Evolutionary conservation across 106 monocot species (phyloP), one percentile per base, ranked within the genome.

Genomic region (Alisma plantagoaquatica): DNA sequence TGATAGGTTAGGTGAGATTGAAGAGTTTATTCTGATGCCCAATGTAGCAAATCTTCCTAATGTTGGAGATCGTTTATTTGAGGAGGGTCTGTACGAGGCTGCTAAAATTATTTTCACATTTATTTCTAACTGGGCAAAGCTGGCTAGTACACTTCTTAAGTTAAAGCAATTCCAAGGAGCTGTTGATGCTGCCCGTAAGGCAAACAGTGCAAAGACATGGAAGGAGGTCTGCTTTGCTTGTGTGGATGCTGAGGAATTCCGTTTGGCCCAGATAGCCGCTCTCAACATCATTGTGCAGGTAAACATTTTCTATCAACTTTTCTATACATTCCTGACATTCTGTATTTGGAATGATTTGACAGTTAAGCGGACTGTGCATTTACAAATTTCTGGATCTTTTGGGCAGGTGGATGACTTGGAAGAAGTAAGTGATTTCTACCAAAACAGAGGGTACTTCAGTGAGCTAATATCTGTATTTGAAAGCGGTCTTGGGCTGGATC

Each of bases 201-300:
- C 94, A 52, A 96, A 96, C 57, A 88, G 94, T 49, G 49, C 94
- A 49, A 96, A 96, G 65, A 96, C 94, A 54, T 96, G 94, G 94
- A 96, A 96, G 73, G 94, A 96, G 66, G 94, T 96, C 46, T 96
- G 94, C 59, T 96, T 96, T 76, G 84, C 94, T 59, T 96, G 94
- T 71, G 88, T 96, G 33, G 88, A 88, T 73, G 94, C 94, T 27
- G 94, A 96, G 70, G 94, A 96, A 61, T 96, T 96, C 73, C 84
- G 94, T 2, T 48, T 96, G 66, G 94, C 94, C 1, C 94, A 96
- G 59, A 96, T 96, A 43, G 84, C 84, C 73, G 94, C 88, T 33
- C 70, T 96, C 32, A 96, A 96, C 63, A 84, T 96, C 31, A 96
- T 96, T 41, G 60, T 96, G 29, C 94, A 96, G 94, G 93, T 94